A percentile compares a stretch with the other conserved stretches of the same genome.
Conservation (phyloP, 2,329 filamentous ascomycete species). For the Magnaporthiopsis poae region DNA sequence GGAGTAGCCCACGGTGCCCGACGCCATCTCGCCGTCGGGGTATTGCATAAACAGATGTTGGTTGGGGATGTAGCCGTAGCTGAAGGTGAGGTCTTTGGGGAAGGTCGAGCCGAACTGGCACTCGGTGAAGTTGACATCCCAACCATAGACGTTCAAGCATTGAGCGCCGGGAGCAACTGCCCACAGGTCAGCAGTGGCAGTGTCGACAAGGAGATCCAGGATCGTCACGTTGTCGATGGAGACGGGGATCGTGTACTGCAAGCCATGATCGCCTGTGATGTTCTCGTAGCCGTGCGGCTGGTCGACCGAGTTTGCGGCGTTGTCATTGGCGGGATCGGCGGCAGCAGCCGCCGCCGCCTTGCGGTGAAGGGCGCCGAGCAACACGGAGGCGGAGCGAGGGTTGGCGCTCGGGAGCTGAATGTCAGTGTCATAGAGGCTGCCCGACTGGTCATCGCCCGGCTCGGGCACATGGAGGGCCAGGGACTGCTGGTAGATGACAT, state of each 20-base stretch:
- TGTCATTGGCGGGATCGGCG: not conserved
- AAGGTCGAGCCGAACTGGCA: conserved; percentile 34
- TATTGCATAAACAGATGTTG: conserved; percentile 38
- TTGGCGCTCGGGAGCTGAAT: not conserved
- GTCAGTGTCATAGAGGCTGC: not conserved
- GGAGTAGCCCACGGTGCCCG: conserved; percentile 35
- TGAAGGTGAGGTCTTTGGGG: conserved; percentile 26
- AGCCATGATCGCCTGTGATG: conserved; percentile 23
- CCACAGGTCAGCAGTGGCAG: conserved; percentile 45
- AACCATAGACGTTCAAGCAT: conserved; percentile 29
- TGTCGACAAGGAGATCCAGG: conserved; percentile 33
- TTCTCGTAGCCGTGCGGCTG: conserved; percentile 20
- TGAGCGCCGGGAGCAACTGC: conserved; percentile 29
- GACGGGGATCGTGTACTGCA: conserved; percentile 22
- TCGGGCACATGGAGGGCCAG: not conserved
- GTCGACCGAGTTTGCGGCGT: not conserved
- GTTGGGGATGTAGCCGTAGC: conserved; percentile 26
- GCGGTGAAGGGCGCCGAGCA: not conserved
- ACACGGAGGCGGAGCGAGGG: not conserved
- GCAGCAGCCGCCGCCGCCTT: not conserved
- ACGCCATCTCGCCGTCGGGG: conserved; percentile 38
- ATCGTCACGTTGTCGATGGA: conserved; percentile 18
- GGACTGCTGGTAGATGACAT: not conserved
- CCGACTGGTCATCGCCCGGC: no score
- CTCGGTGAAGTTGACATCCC: conserved; percentile 17